Evolutionary conservation across 306 rosid species (phyloP), one percentile per base, ranked within the genome.

Genomic region (Glycyrrhiza uralensis): DNA sequence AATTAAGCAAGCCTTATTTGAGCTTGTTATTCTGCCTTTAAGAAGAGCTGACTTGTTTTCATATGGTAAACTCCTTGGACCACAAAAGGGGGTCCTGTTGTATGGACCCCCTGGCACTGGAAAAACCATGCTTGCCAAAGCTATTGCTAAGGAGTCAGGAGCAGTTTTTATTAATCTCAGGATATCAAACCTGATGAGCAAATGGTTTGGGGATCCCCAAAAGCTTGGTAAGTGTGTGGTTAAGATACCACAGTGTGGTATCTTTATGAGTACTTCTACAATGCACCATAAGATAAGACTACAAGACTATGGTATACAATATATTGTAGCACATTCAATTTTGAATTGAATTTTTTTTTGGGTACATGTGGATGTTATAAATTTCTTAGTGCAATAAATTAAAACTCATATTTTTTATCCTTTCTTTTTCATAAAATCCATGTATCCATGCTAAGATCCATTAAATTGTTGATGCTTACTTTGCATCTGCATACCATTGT

Each of bases 171-270:
- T 95, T 28, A 95, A 95, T 20, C 90, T 91, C 35, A 88, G 90
- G 81, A 81, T 95, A 84, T 95, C 99, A 5, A 95, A 91, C 83
- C 85, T 95, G 59, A 95, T 95, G 99, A 95, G 99, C 90, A 95
- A 95, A 87, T 95, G 99, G 99, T 95, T 95, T 58, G 99, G 99
- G 38, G 99, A 95, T 86, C 97, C 97, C 11, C 97, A 88, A 79
- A 95, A 95, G 65, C 99, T 95, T 29, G 99, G 99, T 95, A 72
- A 84, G 97, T 84, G 67, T 10, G 13, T 36, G 4, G 1, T 46
- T n/a, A n/a, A n/a, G n/a, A n/a, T n/a, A n/a, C n/a, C n/a, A n/a
- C n/a, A n/a, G n/a, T n/a, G n/a, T n/a, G n/a, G n/a, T n/a, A n/a
- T n/a, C n/a, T n/a, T 75, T 51, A 33, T 61, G 20, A 13, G 7